Evolutionary conservation across 2,329 filamentous ascomycete genomes (phyloP).

Genomic region (Clarireedia homoeocarpa): DNA sequence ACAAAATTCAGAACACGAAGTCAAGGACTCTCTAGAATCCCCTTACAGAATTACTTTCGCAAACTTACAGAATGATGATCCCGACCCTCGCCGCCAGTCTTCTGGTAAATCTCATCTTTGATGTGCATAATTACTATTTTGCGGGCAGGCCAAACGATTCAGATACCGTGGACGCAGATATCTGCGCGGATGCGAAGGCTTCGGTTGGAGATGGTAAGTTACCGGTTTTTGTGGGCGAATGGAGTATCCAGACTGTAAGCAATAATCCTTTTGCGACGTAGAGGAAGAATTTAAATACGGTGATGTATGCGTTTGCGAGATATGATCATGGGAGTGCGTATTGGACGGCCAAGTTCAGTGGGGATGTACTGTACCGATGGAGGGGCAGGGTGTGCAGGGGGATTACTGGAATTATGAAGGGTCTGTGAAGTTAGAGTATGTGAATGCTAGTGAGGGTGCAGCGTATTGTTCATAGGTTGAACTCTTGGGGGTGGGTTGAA

Average conservation of each 20-base stretch:
- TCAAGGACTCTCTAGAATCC: too few relatives aligned
- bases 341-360: conserved; percentile 24
- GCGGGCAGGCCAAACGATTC: not conserved
- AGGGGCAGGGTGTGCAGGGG: not conserved
- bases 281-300: conserved; percentile 27
- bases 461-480: too few relatives aligned
- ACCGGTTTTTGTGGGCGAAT: conserved; percentile 31
- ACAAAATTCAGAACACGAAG: too few relatives aligned
- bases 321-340: conserved; percentile 28
- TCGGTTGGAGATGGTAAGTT: conserved; percentile 22
- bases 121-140: not conserved
- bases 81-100: too few relatives aligned
- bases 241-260: conserved; percentile 28
- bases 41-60: too few relatives aligned
- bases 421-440: too few relatives aligned
- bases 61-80: too few relatives aligned
- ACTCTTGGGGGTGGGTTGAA: too few relatives aligned
- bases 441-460: too few relatives aligned
- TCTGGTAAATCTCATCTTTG: conserved; percentile 10
- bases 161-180: conserved; percentile 14
- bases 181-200: conserved; percentile 24
- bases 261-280: conserved; percentile 29
- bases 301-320: conserved; percentile 29
- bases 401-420: not conserved
- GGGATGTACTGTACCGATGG: not conserved